phyloP scores from a whole-genome alignment of 352 stramenopile species.

The Phytophthora brassicae region DNA sequence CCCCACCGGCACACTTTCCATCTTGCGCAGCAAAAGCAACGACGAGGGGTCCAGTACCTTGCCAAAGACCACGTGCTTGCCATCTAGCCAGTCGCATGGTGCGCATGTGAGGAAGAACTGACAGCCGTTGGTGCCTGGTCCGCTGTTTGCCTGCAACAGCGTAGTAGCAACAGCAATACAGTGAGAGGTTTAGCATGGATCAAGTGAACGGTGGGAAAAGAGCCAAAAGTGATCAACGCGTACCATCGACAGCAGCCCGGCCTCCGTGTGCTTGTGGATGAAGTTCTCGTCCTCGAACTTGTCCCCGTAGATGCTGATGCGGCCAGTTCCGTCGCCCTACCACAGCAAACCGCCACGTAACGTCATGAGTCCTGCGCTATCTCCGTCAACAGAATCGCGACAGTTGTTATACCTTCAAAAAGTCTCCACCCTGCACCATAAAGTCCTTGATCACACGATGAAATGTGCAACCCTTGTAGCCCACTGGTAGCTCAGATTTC shows the following conservation, averaged over 20 bases:
- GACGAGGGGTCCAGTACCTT: slow-evolving; percentile 88
- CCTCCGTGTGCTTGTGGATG: slow-evolving; percentile 79
- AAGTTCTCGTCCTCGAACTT: slow-evolving; percentile 89
- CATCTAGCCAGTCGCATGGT: slow-evolving; percentile 94
- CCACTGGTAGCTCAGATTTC: slow-evolving; percentile 81
- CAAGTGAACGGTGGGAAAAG: background rate
- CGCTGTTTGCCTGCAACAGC: slow-evolving; percentile 87
- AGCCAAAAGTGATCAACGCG: background rate
- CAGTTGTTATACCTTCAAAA: slow-evolving; percentile 61
- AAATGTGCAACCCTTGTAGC: slow-evolving; percentile 89
- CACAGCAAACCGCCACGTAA: slow-evolving; percentile 12
- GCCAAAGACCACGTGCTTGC: slow-evolving; percentile 97
- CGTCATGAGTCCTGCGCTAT: background rate
- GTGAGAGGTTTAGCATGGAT: background rate
- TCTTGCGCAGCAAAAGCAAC: slow-evolving; percentile 89
- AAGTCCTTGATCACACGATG: slow-evolving; percentile 92
- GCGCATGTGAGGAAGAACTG: slow-evolving; percentile 96
- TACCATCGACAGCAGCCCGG: slow-evolving; percentile 84
- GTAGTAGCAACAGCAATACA: background rate
- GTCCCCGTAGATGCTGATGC: slow-evolving; percentile 88
- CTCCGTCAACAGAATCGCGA: background rate
- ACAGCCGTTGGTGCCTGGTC: slow-evolving; percentile 92
- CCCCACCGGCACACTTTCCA: slow-evolving; percentile 89
- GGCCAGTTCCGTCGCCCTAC: slow-evolving; percentile 78
- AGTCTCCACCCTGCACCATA: slow-evolving; percentile 90